phyloP scores from a whole-genome alignment of 202 grass and related monocot species.

The Musa balbisiana region DNA sequence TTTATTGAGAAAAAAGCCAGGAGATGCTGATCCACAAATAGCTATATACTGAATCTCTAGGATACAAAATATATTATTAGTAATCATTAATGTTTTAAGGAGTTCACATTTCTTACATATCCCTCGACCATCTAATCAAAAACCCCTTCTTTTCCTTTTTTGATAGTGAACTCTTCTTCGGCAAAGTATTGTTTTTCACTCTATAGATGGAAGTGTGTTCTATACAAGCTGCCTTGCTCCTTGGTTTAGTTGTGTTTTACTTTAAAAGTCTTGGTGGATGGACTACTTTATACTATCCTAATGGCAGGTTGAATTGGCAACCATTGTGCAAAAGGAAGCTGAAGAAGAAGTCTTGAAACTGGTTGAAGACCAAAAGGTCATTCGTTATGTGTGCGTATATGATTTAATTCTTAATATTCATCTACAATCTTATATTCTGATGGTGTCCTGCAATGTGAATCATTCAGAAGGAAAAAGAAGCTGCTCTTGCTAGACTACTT shows the following conservation, averaged over 20 bases:
- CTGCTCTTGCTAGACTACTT: constrained; percentile 66
- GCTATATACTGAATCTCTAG: neutral
- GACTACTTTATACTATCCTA: neutral
- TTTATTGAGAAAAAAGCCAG: too few species aligned
- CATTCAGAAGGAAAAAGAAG: constrained; percentile 91
- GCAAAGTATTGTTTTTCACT: too few species aligned
- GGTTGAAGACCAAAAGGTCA: constrained; percentile 82
- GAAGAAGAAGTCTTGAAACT: constrained; percentile 78
- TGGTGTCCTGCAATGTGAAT: constrained; percentile 7
- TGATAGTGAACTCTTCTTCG: too few species aligned
- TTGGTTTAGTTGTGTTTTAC: neutral
- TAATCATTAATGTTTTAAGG: too few species aligned
- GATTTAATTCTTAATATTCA: neutral
- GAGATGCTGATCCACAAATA: neutral
- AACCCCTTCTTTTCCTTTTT: too few species aligned
- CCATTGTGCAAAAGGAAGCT: constrained; percentile 71
- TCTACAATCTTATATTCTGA: constrained; percentile 24
- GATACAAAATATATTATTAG: too few species aligned
- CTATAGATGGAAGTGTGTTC: too few species aligned
- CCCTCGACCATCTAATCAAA: too few species aligned
- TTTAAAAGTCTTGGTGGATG: neutral
- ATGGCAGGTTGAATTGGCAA: constrained; percentile 47
- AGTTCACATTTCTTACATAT: too few species aligned
- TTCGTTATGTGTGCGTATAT: constrained; percentile 9
- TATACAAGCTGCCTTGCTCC: too few species aligned